Evolutionary conservation across 2,329 filamentous ascomycete genomes (phyloP), one percentile per base, ranked within the genome.

Genomic region (Clonostachys chloroleuca): DNA sequence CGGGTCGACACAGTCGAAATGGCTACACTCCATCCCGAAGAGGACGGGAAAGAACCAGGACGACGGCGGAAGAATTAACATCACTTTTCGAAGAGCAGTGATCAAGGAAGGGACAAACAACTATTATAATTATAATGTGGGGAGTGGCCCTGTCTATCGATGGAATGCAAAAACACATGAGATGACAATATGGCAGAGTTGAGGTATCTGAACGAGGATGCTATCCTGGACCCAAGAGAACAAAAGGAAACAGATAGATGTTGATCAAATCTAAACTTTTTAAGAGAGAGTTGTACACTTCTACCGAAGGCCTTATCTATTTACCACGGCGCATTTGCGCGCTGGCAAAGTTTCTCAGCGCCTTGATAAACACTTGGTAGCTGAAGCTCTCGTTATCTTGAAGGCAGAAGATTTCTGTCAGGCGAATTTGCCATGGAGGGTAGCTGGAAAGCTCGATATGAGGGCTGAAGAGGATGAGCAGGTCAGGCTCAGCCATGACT

Each of bases 391-490:
- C 80, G 64, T 90, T 90, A 61, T 92, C 87, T 48, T 79, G 78
- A 12, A 88, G 72, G 58, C 84, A 81, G 64, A 92, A 96, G 49
- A 99, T 96, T 74, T 99, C 94, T 0, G 92, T 96, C 61, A 99
- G 72, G 40, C 94, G 81, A 51, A 97, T 80, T 68, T 96, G 94
- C 94, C 94, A 99, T 1, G 94, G 94, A 10, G 94, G 94, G 63
- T 97, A 99, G 10, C 94, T 91, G 46, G 90, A 85, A 41, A 99
- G 70, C 62, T 91, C 85, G 46, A 97, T 83, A 44, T 84, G 82
- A 5, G 92, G 89, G 2, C 87, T 84, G 64, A 99, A 99, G 9
- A 96, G 72, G 47, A 99, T 80, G 49, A 99, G 72, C 13, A 99
- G 74, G 63, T 97, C 92, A 3, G 94, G 94, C 67, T 99, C 92